Percentiles rank a stretch among this genome's conserved stretches.
phyloP scores from a whole-genome alignment of 2,329 filamentous ascomycete species.

The Fusarium verrucosum region DNA sequence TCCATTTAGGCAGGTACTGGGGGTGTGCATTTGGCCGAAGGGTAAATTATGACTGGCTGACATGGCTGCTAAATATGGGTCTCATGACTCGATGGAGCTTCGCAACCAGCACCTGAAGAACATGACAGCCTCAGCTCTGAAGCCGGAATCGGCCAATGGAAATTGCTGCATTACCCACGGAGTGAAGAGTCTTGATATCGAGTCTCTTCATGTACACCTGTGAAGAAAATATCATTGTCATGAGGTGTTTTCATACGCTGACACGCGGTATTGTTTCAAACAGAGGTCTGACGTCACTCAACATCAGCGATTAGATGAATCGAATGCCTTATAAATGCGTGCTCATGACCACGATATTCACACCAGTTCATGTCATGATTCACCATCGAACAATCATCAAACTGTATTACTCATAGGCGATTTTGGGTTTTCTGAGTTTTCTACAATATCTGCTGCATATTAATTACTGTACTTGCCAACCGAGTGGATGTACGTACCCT shows the following conservation, averaged over 20 bases:
- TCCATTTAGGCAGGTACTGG: slow-evolving; percentile 38
- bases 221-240: neutral
- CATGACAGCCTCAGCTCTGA: slow-evolving; percentile 21
- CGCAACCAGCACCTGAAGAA: slow-evolving; percentile 16
- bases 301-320: neutral
- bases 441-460: no score
- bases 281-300: slow-evolving; percentile 19
- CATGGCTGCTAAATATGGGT: slow-evolving; percentile 32
- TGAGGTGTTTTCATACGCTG: neutral
- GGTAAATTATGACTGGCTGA: slow-evolving; percentile 13
- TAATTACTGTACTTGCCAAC: neutral
- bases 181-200: neutral
- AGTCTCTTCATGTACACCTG: neutral
- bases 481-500: neutral
- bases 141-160: slow-evolving; percentile 18
- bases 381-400: neutral
- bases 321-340: neutral
- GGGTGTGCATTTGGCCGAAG: slow-evolving; percentile 4
- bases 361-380: slow-evolving; percentile 10
- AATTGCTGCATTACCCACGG: neutral
- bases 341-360: neutral
- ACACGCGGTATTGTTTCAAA: slow-evolving; percentile 8
- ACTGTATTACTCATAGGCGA: neutral
- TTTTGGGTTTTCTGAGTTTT: no score
- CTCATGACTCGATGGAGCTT: slow-evolving; percentile 24